Evolutionary conservation across 306 rosid species (phyloP).

Genomic region (Myrica gale): DNA sequence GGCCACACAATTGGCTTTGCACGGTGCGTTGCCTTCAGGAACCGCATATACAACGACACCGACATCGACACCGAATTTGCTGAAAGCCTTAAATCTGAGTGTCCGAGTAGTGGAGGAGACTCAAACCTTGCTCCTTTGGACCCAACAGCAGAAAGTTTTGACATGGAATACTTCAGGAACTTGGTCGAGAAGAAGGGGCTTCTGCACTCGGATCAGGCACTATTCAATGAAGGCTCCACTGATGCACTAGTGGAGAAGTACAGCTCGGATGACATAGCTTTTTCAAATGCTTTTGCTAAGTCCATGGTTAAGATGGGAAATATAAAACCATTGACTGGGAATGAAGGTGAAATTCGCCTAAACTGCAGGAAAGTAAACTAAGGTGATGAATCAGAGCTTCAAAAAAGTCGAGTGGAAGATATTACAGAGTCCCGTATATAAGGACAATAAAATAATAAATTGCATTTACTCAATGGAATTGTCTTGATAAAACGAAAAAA

Average conservation of each 20-base stretch:
- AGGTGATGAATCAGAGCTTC: too few species aligned
- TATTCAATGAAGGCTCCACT: slow-evolving; percentile 23
- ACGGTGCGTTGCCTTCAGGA: background rate
- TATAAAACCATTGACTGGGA: slow-evolving; percentile 45
- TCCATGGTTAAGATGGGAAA: slow-evolving; percentile 45
- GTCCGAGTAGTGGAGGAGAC: slow-evolving; percentile 44
- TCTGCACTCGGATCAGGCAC: slow-evolving; percentile 50
- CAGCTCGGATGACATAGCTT: background rate
- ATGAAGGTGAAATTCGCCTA: slow-evolving; percentile 42
- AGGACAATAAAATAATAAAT: too few species aligned
- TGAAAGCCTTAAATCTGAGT: slow-evolving; percentile 5
- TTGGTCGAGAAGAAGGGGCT: slow-evolving; percentile 37
- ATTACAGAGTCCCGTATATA: too few species aligned
- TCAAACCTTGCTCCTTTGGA: slow-evolving; percentile 41
- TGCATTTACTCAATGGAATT: too few species aligned
- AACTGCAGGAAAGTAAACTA: slow-evolving; percentile 46
- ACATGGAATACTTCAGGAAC: slow-evolving; percentile 11
- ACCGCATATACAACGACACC: slow-evolving; percentile 11
- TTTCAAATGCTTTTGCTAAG: background rate
- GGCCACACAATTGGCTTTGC: background rate
- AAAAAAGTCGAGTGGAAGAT: background rate
- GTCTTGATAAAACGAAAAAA: too few species aligned
- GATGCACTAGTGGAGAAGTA: background rate
- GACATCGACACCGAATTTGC: slow-evolving; percentile 36
- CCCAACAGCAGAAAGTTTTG: slow-evolving; percentile 26